Evolutionary conservation across 2,329 filamentous ascomycete genomes (phyloP).

Genomic region (Cladosporium sp.): DNA sequence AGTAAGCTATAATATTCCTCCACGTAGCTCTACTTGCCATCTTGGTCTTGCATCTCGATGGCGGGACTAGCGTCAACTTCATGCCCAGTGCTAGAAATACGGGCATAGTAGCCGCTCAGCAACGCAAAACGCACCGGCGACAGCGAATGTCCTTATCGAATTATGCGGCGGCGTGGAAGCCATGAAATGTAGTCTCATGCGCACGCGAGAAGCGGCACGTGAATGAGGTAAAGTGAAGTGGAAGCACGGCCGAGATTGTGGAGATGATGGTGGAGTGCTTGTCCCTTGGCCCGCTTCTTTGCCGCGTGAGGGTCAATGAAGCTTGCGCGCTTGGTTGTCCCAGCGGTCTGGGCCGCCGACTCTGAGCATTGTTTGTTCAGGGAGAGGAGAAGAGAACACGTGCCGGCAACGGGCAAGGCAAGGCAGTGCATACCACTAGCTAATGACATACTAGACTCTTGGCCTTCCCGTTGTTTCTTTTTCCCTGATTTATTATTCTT

Average conservation of each 20-base stretch:
- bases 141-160: no score
- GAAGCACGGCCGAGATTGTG: not conserved
- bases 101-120: no score
- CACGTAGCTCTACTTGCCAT: not conserved
- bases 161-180: no score
- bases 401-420: not conserved
- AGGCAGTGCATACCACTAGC: constrained; percentile 7
- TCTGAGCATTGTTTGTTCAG: not conserved
- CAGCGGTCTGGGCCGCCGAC: constrained; percentile 1
- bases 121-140: no score
- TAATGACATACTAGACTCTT: constrained; percentile 6
- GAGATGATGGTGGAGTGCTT: constrained; percentile 4
- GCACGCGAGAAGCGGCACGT: no score
- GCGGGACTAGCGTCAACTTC: no score
- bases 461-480: not conserved
- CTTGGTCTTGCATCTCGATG: not conserved
- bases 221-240: not conserved
- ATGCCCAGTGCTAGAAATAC: no score
- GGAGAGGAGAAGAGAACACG: constrained; percentile 12
- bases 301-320: not conserved
- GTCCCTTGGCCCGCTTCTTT: not conserved
- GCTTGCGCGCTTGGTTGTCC: not conserved
- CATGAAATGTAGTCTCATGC: no score
- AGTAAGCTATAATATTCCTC: not conserved
- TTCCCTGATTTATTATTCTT: not conserved